Evolutionary conservation across 2,329 filamentous ascomycete genomes (phyloP).

Genomic region (Penicillium sclerotiorum): DNA sequence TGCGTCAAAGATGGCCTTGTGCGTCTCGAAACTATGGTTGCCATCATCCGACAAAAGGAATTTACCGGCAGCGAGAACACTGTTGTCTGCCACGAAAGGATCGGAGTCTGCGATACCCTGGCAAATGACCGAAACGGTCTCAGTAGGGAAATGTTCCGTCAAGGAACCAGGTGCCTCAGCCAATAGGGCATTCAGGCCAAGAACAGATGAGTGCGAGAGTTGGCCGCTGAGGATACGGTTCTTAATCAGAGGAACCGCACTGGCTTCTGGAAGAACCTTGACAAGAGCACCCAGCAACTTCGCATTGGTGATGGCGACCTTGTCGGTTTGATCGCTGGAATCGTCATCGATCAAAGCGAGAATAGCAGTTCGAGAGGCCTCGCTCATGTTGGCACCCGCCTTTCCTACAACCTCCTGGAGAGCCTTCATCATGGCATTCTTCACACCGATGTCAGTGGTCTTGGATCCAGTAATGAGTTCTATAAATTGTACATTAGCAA

Average conservation of each 20-base stretch:
- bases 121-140: slow-evolving; percentile 74
- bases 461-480: slow-evolving; percentile 96
- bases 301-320: slow-evolving; percentile 85
- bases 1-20: slow-evolving; percentile 77
- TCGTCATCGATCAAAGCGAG: slow-evolving; percentile 87
- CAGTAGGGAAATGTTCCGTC: slow-evolving; percentile 68
- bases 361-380: slow-evolving; percentile 82
- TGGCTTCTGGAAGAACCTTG: slow-evolving; percentile 77
- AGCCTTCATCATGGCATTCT: slow-evolving; percentile 94
- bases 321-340: slow-evolving; percentile 70
- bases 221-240: slow-evolving; percentile 77
- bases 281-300: slow-evolving; percentile 87
- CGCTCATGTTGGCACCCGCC: slow-evolving; percentile 92
- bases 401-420: slow-evolving; percentile 96
- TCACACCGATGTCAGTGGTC: slow-evolving; percentile 82
- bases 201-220: slow-evolving; percentile 75
- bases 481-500: slow-evolving; percentile 1
- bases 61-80: slow-evolving; percentile 86
- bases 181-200: slow-evolving; percentile 86
- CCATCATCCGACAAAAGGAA: slow-evolving; percentile 69
- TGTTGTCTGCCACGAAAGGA: slow-evolving; percentile 84
- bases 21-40: slow-evolving; percentile 69
- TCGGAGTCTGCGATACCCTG: slow-evolving; percentile 77
- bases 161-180: slow-evolving; percentile 75
- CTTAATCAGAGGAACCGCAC: slow-evolving; percentile 63